Evolutionary conservation across 768 basidiomycete genomes (phyloP).

Genomic region (Strobilomyces confusus): DNA sequence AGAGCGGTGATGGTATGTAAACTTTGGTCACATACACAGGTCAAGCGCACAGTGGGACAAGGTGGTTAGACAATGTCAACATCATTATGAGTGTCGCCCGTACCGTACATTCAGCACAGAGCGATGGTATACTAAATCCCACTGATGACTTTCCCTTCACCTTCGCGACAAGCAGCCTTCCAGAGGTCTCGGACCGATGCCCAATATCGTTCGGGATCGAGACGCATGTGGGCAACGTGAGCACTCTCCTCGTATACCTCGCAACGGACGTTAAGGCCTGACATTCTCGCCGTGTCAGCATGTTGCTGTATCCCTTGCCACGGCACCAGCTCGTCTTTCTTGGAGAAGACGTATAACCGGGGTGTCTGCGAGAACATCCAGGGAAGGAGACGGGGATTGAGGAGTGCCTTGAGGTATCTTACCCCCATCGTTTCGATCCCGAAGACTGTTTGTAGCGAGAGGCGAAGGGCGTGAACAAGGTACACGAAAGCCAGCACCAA

Average conservation of each 20-base stretch:
- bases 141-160: neutral
- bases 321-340: constrained; percentile 29
- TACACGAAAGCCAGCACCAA: constrained; percentile 14
- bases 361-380: constrained; percentile 32
- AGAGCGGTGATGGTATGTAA: too few species aligned
- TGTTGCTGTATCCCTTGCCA: constrained; percentile 26
- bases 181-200: constrained; percentile 20
- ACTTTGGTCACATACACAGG: too few species aligned
- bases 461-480: constrained; percentile 8
- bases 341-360: constrained; percentile 35
- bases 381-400: constrained; percentile 26
- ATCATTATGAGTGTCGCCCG: too few species aligned
- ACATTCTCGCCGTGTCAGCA: constrained; percentile 17
- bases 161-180: constrained; percentile 11
- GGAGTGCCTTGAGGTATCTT: constrained; percentile 10
- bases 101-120: neutral
- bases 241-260: constrained; percentile 33
- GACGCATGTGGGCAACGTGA: constrained; percentile 34
- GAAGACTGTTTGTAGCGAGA: constrained; percentile 10
- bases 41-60: too few species aligned
- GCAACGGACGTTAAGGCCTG: constrained; percentile 24
- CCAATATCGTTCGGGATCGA: constrained; percentile 30
- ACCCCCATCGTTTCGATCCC: constrained; percentile 12
- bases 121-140: neutral
- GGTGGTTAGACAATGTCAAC: too few species aligned